These are phyloP conservation scores for Fistulinella cinereoalba DNA, from an alignment of 1,284 basidiomycete species.

Conservation along the genomic window DNA sequence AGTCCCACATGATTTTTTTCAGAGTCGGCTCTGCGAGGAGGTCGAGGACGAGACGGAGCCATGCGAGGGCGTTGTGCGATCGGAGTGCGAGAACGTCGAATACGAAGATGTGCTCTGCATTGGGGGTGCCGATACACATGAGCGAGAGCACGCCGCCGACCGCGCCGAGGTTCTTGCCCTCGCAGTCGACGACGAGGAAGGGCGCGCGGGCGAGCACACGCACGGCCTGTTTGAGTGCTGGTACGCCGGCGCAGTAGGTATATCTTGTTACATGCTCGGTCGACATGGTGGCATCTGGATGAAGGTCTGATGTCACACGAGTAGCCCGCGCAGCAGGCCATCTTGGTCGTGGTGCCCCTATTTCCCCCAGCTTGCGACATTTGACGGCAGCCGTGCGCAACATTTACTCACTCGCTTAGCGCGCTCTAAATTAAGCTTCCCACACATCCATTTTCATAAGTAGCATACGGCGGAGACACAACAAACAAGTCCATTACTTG, in stretches of 20 bases:
- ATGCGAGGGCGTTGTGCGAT: conserved; percentile 13
- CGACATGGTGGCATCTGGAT: not conserved
- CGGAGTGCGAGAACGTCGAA: conserved; percentile 39
- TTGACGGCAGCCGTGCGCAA: no score
- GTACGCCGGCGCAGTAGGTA: conserved; percentile 14
- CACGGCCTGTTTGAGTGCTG: conserved; percentile 15
- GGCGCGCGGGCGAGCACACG: conserved; percentile 24
- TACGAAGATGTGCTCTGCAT: conserved; percentile 39
- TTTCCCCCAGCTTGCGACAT: not conserved
- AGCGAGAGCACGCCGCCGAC: conserved; percentile 39
- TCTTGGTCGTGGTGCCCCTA: not conserved
- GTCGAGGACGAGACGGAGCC: conserved; percentile 25
- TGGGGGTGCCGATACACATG: conserved; percentile 40
- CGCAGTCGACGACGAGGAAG: conserved; percentile 36
- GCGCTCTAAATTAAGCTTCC: no score
- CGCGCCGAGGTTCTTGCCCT: conserved; percentile 40
- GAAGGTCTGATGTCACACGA: not conserved
- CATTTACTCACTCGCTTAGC: no score
- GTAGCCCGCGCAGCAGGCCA: not conserved
- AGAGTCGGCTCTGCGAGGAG: conserved; percentile 31
- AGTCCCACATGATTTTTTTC: conserved; percentile 47
- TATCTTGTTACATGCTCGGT: conserved; percentile 6
- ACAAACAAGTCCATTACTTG: no score
- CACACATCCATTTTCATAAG: no score
- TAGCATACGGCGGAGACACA: no score